Evolutionary conservation across 2,329 filamentous ascomycete genomes (phyloP).

Genomic region (Ascochyta rabiei): DNA sequence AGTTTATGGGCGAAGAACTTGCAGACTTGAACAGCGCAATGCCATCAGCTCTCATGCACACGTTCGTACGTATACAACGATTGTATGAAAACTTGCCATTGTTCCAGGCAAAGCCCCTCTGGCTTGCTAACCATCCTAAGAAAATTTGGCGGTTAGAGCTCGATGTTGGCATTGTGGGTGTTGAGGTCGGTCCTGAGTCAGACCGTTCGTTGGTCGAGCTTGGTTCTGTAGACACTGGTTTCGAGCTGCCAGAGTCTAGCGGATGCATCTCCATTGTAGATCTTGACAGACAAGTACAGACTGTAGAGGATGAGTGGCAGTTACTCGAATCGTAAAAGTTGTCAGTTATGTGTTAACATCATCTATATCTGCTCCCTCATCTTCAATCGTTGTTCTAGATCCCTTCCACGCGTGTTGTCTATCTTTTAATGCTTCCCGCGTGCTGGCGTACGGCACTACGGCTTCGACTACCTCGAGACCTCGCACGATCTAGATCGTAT

Average conservation of each 20-base stretch:
- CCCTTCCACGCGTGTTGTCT: not conserved
- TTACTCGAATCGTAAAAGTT: not conserved
- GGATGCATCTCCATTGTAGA: not conserved
- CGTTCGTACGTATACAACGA: not conserved
- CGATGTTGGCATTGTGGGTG: slow-evolving; percentile 10
- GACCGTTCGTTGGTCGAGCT: slow-evolving; percentile 8
- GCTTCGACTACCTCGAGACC: slow-evolving; percentile 14
- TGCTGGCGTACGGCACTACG: slow-evolving; percentile 29
- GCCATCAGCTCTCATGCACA: not conserved
- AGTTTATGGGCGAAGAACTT: not conserved
- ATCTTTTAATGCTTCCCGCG: slow-evolving; percentile 27
- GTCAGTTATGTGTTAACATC: not conserved
- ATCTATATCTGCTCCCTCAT: not conserved
- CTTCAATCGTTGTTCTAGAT: not conserved
- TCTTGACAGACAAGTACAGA: not conserved
- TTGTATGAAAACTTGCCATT: not conserved
- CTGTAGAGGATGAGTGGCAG: slow-evolving; percentile 8
- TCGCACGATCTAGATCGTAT: slow-evolving; percentile 3
- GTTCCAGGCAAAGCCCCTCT: slow-evolving; percentile 2
- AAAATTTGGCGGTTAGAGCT: slow-evolving; percentile 24
- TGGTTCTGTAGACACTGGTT: not conserved
- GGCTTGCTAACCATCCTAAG: not conserved
- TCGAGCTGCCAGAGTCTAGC: slow-evolving; percentile 9
- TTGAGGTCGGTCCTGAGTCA: not conserved
- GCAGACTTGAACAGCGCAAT: not conserved